Conservation (phyloP, 2,329 filamentous ascomycete species). For the Fusarium sororula region DNA sequence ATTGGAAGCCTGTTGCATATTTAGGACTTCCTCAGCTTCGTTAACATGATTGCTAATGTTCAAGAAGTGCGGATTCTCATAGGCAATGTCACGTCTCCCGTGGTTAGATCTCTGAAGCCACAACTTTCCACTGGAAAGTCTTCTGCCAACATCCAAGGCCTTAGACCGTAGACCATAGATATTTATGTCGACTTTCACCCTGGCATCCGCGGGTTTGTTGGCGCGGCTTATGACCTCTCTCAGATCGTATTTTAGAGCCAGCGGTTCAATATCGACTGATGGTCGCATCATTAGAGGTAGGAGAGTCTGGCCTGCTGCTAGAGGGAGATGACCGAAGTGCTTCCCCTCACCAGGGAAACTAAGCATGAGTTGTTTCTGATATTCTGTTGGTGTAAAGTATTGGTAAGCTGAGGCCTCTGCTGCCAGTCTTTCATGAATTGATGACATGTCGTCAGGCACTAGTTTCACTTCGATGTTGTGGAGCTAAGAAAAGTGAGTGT, state of each 20-base stretch:
- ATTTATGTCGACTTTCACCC: slow-evolving; percentile 10
- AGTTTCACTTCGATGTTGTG: slow-evolving; percentile 14
- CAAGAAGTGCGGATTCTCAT: slow-evolving; percentile 7
- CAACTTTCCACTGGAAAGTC: not conserved
- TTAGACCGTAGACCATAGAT: not conserved
- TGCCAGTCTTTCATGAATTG: not conserved
- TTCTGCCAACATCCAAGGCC: not conserved
- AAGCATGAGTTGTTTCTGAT: slow-evolving; percentile 4
- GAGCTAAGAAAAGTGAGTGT: not conserved
- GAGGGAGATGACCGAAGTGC: not conserved
- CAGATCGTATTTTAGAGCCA: not conserved
- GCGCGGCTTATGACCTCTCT: not conserved
- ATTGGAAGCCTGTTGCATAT: not conserved
- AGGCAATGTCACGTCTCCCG: not conserved
- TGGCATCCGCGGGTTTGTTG: not conserved
- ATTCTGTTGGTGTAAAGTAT: not conserved
- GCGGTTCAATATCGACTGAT: not conserved
- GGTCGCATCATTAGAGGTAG: not conserved
- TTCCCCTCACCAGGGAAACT: not conserved
- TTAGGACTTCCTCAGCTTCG: rapidly evolving
- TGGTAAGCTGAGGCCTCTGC: not conserved
- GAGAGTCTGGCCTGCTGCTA: not conserved
- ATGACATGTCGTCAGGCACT: not conserved
- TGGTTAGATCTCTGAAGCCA: slow-evolving; percentile 9
- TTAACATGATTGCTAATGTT: not conserved